Percentiles rank a stretch among this genome's conserved stretches.
Conservation (phyloP, 2,329 filamentous ascomycete species). For the Herpotrichia juniperi region DNA sequence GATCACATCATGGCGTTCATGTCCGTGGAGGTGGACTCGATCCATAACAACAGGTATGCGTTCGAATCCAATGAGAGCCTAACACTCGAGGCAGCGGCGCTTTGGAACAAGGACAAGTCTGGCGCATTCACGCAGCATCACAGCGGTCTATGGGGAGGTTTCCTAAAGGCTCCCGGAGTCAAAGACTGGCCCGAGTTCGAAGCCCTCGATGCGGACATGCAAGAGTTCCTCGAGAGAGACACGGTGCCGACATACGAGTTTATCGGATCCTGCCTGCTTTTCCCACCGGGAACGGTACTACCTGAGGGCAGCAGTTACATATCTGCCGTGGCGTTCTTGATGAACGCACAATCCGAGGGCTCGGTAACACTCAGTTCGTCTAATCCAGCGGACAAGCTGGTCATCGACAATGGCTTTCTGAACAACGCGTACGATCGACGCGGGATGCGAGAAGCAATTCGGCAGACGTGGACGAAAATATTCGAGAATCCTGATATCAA, state of each 20-base stretch:
- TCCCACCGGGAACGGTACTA: constrained; percentile 32
- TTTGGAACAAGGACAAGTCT: constrained; percentile 49
- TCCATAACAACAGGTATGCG: constrained; percentile 47
- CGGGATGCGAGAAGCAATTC: constrained; percentile 34
- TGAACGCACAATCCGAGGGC: constrained; percentile 58
- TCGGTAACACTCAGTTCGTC: constrained; percentile 59
- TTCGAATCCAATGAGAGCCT: constrained; percentile 38
- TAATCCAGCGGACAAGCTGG: constrained; percentile 57
- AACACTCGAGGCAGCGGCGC: constrained; percentile 51
- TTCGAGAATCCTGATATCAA: constrained; percentile 56
- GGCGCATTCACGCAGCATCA: constrained; percentile 45
- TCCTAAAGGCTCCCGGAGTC: constrained; percentile 54
- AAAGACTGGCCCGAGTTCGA: constrained; percentile 50
- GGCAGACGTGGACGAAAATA: constrained; percentile 49
- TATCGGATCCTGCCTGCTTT: constrained; percentile 35
- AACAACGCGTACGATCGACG: constrained; percentile 60
- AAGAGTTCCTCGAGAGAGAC: constrained; percentile 53
- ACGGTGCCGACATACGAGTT: constrained; percentile 66
- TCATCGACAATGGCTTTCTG: constrained; percentile 61
- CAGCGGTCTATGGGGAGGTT: constrained; percentile 59
- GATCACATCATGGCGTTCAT: constrained; percentile 55
- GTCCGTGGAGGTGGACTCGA: constrained; percentile 50
- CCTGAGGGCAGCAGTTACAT: constrained; percentile 44
- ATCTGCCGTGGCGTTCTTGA: constrained; percentile 52
- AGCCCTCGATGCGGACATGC: constrained; percentile 52